These are phyloP conservation scores for Nothophytophthora sp. DNA, from an alignment of 352 stramenopile genomes.

Conservation along the genomic window DNA sequence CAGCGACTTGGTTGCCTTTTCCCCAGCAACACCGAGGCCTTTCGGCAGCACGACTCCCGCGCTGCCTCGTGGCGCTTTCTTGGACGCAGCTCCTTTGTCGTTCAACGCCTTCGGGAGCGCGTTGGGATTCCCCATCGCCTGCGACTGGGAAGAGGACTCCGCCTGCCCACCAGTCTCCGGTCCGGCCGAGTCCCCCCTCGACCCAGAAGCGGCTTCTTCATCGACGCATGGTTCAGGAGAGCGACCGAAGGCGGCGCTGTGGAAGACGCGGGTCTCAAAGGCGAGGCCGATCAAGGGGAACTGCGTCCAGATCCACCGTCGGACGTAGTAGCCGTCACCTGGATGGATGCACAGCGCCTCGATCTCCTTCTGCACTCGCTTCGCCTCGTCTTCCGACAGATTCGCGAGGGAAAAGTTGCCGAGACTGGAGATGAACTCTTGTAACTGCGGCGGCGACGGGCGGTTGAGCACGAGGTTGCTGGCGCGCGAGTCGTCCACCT, in stretches of 20 bases:
- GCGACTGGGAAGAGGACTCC: neutral
- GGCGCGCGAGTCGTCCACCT: conserved; percentile 32
- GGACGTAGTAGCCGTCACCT: conserved; percentile 78
- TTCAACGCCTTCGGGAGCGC: no score
- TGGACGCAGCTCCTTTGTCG: conserved; percentile 4
- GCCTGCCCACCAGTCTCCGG: neutral
- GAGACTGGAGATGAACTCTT: conserved; percentile 74
- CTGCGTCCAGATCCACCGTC: conserved; percentile 84
- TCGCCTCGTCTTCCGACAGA: conserved; percentile 50
- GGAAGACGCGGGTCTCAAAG: conserved; percentile 72
- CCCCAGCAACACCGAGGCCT: conserved; percentile 8
- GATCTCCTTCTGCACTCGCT: conserved; percentile 60
- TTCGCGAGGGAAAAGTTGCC: conserved; percentile 54
- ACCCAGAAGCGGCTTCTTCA: conserved; percentile 2
- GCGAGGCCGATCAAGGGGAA: conserved; percentile 82
- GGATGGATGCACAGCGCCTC: conserved; percentile 61
- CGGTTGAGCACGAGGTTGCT: conserved; percentile 35
- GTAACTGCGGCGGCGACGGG: conserved; percentile 62
- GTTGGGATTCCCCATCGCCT: no score
- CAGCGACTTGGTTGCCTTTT: conserved; percentile 15
- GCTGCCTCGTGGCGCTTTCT: conserved; percentile 8
- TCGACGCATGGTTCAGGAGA: neutral
- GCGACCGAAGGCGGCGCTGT: conserved; percentile 20
- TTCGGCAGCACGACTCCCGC: conserved; percentile 17
- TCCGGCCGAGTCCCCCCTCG: conserved; percentile 5